These are phyloP conservation scores for Bipolaris sorokiniana DNA, from an alignment of 2,329 filamentous ascomycete species.

Conservation along the genomic window DNA sequence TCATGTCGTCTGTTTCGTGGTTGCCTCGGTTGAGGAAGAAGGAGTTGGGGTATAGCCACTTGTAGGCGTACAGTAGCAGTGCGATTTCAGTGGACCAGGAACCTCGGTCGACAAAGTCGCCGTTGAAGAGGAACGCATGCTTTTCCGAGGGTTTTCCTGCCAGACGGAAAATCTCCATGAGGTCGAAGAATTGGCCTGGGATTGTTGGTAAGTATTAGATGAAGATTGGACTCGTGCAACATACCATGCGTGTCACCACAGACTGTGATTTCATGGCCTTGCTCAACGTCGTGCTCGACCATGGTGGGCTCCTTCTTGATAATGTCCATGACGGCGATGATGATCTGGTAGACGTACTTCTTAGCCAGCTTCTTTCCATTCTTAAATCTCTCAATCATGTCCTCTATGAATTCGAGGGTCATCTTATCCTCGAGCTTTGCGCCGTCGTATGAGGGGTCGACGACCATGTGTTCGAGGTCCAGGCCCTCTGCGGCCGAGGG, in stretches of 20 bases:
- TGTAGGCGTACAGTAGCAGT: constrained; percentile 91
- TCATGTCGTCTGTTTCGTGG: constrained; percentile 99
- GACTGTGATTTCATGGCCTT: constrained; percentile 83
- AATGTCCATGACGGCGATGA: constrained; percentile 86
- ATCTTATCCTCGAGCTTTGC: constrained; percentile 78
- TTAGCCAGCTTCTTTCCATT: constrained; percentile 91
- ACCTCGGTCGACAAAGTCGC: constrained; percentile 96
- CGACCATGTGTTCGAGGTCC: constrained; percentile 81
- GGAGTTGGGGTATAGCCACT: constrained; percentile 84
- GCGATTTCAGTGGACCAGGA: constrained; percentile 99
- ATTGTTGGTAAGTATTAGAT: constrained; percentile 19
- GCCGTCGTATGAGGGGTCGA: constrained; percentile 87
- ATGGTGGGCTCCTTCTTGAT: constrained; percentile 94
- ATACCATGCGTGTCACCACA: constrained; percentile 96
- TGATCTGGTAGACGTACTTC: constrained; percentile 98
- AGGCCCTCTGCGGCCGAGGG: constrained; percentile 91
- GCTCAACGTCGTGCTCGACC: constrained; percentile 86
- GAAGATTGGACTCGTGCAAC: constrained; percentile 30
- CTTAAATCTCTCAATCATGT: constrained; percentile 92
- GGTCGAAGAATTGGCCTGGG: constrained; percentile 94
- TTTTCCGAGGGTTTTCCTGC: constrained; percentile 85
- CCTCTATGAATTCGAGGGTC: constrained; percentile 95
- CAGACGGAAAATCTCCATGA: constrained; percentile 92
- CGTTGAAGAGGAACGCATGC: constrained; percentile 96
- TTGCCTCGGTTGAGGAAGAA: constrained; percentile 98